Percentiles rank a stretch among this genome's conserved stretches.
Evolutionary conservation across 2,329 filamentous ascomycete genomes (phyloP).

Genomic region (Cladosporium sp.): DNA sequence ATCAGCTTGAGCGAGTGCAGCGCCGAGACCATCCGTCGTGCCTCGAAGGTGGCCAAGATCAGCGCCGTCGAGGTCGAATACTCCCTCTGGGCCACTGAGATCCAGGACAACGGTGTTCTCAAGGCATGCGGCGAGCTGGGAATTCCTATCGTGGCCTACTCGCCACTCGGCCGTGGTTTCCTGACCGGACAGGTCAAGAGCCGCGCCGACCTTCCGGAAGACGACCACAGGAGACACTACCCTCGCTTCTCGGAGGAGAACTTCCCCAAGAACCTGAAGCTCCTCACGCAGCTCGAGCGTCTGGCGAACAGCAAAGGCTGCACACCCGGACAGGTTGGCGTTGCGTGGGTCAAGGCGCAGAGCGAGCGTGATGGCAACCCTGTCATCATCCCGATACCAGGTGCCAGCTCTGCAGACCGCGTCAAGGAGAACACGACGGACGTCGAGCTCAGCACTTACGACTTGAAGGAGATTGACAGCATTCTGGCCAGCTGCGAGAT

Average conservation of each 20-base stretch:
- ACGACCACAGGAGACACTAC: constrained; percentile 41
- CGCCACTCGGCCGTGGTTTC: constrained; percentile 63
- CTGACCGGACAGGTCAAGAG: constrained; percentile 51
- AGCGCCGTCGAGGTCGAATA: constrained; percentile 59
- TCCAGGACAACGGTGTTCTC: constrained; percentile 56
- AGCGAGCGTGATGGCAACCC: constrained; percentile 42
- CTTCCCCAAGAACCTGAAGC: constrained; percentile 60
- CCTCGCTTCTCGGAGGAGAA: constrained; percentile 61
- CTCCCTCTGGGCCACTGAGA: constrained; percentile 53
- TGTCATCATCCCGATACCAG: constrained; percentile 42
- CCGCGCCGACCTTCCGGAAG: constrained; percentile 52
- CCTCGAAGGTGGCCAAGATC: constrained; percentile 52
- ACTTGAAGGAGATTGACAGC: constrained; percentile 49
- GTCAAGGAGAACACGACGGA: constrained; percentile 38
- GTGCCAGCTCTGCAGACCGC: constrained; percentile 34
- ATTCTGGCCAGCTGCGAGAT: constrained; percentile 46
- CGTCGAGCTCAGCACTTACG: constrained; percentile 42
- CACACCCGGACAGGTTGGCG: constrained; percentile 45
- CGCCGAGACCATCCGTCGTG: constrained; percentile 44
- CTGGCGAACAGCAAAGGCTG: constrained; percentile 56
- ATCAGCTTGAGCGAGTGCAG: constrained; percentile 44
- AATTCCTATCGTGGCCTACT: constrained; percentile 70
- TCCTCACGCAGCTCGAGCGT: constrained; percentile 55
- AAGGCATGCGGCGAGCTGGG: constrained; percentile 55
- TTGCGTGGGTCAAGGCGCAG: constrained; percentile 46